These are phyloP conservation scores for Syzygium grande DNA, from an alignment of 345 rosid species.

Conservation along the genomic window DNA sequence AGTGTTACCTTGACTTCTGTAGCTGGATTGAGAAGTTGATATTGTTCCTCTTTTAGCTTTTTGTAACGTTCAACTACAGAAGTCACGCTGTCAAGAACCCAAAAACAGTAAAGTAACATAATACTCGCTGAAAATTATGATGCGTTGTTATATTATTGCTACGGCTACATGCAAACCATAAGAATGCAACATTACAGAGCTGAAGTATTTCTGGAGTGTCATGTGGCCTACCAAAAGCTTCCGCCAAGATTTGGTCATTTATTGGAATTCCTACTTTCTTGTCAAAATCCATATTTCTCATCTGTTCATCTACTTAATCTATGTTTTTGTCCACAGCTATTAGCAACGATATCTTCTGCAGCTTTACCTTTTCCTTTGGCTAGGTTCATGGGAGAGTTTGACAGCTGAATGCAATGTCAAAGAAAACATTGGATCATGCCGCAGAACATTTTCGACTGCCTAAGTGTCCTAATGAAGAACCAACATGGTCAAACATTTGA, in stretches of 20 bases:
- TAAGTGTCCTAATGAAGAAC: background rate
- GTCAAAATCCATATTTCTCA: background rate
- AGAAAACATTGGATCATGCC: background rate
- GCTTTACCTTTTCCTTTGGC: background rate
- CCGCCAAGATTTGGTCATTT: background rate
- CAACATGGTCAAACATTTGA: background rate
- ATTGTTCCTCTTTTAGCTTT: constrained; percentile 47
- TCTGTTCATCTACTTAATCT: background rate
- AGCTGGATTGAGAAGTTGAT: constrained; percentile 41
- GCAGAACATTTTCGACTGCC: background rate
- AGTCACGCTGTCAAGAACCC: constrained; percentile 36
- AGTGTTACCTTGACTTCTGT: constrained; percentile 57
- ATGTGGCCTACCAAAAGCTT: background rate
- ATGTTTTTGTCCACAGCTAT: background rate
- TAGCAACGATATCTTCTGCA: background rate
- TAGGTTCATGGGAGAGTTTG: background rate
- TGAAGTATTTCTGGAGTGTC: background rate
- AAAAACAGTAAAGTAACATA: background rate
- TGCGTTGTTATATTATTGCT: no score
- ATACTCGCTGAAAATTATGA: background rate
- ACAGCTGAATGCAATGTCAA: background rate
- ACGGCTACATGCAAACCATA: background rate
- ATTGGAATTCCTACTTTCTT: background rate
- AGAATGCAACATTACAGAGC: background rate
- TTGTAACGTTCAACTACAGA: constrained; percentile 53